phyloP scores from a whole-genome alignment of 805 yeast genomes.

The Metschnikowia noctiluminum region DNA sequence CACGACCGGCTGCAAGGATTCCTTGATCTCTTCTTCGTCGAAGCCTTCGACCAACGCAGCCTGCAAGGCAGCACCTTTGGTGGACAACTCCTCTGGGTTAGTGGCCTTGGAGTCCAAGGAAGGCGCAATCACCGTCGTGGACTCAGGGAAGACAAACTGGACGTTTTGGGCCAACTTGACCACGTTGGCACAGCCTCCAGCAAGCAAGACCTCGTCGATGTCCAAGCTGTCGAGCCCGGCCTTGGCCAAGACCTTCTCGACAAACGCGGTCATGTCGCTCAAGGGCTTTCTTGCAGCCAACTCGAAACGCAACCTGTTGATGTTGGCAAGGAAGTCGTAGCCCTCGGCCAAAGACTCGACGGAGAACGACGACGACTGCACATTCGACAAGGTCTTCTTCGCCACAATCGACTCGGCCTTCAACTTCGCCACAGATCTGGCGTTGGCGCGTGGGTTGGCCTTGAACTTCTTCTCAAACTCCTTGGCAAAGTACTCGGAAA shows the following conservation, averaged over 20 bases:
- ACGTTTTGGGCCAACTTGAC: conserved; percentile 85
- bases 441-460: conserved; percentile 74
- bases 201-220: conserved; percentile 85
- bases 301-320: conserved; percentile 93
- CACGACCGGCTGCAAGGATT: conserved; percentile 79
- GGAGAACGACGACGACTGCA: conserved; percentile 83
- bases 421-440: conserved; percentile 86
- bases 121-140: conserved; percentile 74
- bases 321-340: conserved; percentile 84
- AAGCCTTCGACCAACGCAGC: conserved; percentile 82
- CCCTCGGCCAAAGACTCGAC: conserved; percentile 95
- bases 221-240: conserved; percentile 84
- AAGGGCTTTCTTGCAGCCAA: conserved; percentile 77
- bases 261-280: conserved; percentile 70
- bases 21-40: conserved; percentile 76
- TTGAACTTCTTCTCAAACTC: conserved; percentile 90
- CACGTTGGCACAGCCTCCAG: conserved; percentile 89
- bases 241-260: conserved; percentile 69
- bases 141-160: conserved; percentile 74
- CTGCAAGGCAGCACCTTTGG: conserved; percentile 96
- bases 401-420: conserved; percentile 77
- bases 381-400: conserved; percentile 89
- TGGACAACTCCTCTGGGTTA: conserved; percentile 84
- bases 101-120: conserved; percentile 65
- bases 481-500: conserved; percentile 81